Base-by-base conservation (phyloP, 352 stramenopile genomes). In the Phytopythium aichiense region DNA sequence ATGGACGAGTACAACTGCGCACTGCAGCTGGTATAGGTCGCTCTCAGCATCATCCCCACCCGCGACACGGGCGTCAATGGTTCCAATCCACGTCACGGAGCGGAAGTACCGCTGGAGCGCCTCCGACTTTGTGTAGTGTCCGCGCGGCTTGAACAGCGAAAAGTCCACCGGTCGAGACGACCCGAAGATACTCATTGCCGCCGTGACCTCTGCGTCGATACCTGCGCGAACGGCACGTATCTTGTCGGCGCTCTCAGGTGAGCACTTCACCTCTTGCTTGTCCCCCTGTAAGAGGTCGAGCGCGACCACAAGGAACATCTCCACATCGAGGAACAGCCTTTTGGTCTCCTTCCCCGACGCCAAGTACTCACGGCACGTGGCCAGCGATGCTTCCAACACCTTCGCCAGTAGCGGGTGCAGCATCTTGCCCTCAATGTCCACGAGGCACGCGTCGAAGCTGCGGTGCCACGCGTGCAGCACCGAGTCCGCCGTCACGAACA, bases 401-500 rank as follows among this genome's bases (percentile, higher is more conserved):
- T 52, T 52, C 9, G 52, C 31, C 25, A 71, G 46, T 3, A 53
- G 43, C 0, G 60, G 28, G 15, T 46, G 25, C 8, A 69, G 33
- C 6, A 60, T 33, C 7, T 65, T 35, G 22, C n/a, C 40, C 42
- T 78, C 67, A 20, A 69, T 12, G 7, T 67, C 54, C 16, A 68
- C 43, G 4, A 78, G 37, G 52, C 74, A 68, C 15, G 58, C 58
- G 22, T 79, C 72, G 20, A 79, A 79, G 30, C 63, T 72, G 37
- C 69, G 66, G 35, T 79, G 72, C 72, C 68, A 76, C 20, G 68
- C 71, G 43, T 78, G 71, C 28, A 78, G 56, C n/a, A 78, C 50
- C 22, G 65, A 71, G 58, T 79, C 65, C 5, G 62, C 40, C 11
- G 71, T 76, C 52, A 79, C 62, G 43, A 66, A 78, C 37, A 74